Evolutionary conservation across 257 asterid species (phyloP), one percentile per base, ranked within the genome.

Genomic region (Nicotiana tomentosiformis): DNA sequence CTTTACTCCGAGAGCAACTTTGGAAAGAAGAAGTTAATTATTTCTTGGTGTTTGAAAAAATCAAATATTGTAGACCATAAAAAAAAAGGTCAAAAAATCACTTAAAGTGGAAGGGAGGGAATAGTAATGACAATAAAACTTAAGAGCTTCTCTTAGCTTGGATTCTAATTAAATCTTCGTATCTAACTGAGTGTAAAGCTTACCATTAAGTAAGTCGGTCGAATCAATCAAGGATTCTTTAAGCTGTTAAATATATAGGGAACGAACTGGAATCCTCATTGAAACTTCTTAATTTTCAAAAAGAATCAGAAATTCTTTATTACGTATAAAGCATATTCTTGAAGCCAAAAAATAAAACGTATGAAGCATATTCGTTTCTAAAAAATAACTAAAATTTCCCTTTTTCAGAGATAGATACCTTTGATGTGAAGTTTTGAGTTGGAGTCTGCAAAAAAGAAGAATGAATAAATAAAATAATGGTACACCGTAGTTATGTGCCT

Each of bases 351-450:
- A 7, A 6, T 39, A 43, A 43, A 43, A 7, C 49, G 3, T n/a
- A 39, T 4, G 57, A 69, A 69, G 78, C 23, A 70, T 70, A 70
- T 70, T 70, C 58, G 12, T 20, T 70, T n/a, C 12, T 12, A 6
- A 57, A 39, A 17, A 57, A 16, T 57, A 26, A 57, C 10, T 3
- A 67, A 81, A 81, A 51, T 12, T 55, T 53, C 17, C 49, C 30
- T 23, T 67, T 32, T n/a, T 5, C 26, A 15, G n/a, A 15, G 10
- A n/a, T 2, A 62, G 68, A 83, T 65, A 51, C 77, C 33, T 83
- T 32, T n/a, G 43, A 69, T 60, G 84, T 70, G 82, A 61, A 37
- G 80, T 15, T 33, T 78, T 79, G 37, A 68, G 58, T 35, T 76
- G 64, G 58, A 10, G 15, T 37, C 51, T 82, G 77, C 18, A 32